Percentiles rank a stretch among this genome's conserved stretches.
Conservation (phyloP, 2,329 filamentous ascomycete species). For the Beauveria scarabaeidicola region DNA sequence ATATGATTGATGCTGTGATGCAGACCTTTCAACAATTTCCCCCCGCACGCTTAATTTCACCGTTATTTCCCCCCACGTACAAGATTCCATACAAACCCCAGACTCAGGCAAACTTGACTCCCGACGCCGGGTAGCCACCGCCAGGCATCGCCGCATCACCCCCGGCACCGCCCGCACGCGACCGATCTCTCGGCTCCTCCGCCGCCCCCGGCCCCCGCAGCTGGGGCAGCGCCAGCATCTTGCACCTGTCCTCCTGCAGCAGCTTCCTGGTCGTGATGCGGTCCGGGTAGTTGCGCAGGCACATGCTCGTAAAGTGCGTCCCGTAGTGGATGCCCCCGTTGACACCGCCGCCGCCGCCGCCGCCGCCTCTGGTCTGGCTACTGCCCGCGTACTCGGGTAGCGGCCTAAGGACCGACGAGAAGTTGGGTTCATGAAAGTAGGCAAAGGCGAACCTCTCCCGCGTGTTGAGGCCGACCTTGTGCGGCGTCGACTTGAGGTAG, state of each 20-base stretch:
- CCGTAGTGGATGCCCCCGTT: slow-evolving; percentile 39
- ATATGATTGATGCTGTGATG: no score
- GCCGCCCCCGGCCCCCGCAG: background rate
- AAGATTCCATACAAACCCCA: background rate
- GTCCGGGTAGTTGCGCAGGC: slow-evolving; percentile 39
- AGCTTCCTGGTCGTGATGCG: slow-evolving; percentile 34
- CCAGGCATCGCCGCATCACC: background rate
- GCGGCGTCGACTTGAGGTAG: slow-evolving; percentile 37
- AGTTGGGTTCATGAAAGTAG: slow-evolving; percentile 44
- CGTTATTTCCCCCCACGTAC: background rate
- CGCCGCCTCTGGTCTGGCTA: no score
- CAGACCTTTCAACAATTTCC: no score
- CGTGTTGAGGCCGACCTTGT: slow-evolving; percentile 43
- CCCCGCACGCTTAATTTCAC: background rate
- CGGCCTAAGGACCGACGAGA: slow-evolving; percentile 35
- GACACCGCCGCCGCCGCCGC: slow-evolving; percentile 17
- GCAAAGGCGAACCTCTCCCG: slow-evolving; percentile 39
- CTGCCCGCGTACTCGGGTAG: slow-evolving; percentile 29
- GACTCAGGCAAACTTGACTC: background rate
- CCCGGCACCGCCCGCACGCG: background rate
- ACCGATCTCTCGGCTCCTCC: no score
- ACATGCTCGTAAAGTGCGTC: slow-evolving; percentile 45
- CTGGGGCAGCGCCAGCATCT: slow-evolving; percentile 14
- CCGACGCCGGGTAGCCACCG: background rate
- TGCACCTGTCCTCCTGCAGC: slow-evolving; percentile 21